Evolutionary conservation across 2,329 filamentous ascomycete genomes (phyloP).

Genomic region (Beauveria sp.): DNA sequence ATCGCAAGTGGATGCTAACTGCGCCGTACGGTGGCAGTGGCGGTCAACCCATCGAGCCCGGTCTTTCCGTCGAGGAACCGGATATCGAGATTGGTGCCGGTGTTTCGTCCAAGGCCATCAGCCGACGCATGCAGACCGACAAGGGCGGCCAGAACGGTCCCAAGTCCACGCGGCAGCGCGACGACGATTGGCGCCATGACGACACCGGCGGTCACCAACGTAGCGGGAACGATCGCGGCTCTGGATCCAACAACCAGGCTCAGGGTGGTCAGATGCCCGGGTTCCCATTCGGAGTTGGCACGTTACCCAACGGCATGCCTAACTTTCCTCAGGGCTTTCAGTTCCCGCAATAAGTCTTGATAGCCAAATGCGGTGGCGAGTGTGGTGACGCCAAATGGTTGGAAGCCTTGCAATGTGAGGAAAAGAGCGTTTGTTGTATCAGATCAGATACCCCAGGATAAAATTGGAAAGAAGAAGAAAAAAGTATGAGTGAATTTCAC

Average conservation of each 20-base stretch:
- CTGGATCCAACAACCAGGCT: conserved; percentile 14
- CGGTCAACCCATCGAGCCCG: conserved; percentile 68
- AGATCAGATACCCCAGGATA: background rate
- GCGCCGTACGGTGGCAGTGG: conserved; percentile 91
- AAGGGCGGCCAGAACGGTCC: conserved; percentile 57
- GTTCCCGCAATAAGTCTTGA: conserved; percentile 21
- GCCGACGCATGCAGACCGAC: conserved; percentile 61
- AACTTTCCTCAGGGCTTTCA: conserved; percentile 32
- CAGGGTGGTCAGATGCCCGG: conserved; percentile 16
- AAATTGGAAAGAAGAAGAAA: background rate
- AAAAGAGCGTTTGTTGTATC: background rate
- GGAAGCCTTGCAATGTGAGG: too few relatives aligned
- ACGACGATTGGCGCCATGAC: conserved; percentile 22
- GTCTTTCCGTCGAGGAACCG: conserved; percentile 89
- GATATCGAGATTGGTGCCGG: conserved; percentile 98
- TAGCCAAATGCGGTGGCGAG: too few relatives aligned
- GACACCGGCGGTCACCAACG: conserved; percentile 17
- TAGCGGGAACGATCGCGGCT: conserved; percentile 18
- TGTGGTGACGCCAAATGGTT: too few relatives aligned
- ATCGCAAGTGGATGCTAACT: conserved; percentile 93
- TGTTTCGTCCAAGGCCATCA: conserved; percentile 86
- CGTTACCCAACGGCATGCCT: conserved; percentile 30
- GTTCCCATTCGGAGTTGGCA: conserved; percentile 31
- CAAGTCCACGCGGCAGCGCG: conserved; percentile 48
- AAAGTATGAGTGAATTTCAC: background rate